Base-by-base conservation (phyloP, 2,329 filamentous ascomycete genomes). In the Monosporascus sp. region DNA sequence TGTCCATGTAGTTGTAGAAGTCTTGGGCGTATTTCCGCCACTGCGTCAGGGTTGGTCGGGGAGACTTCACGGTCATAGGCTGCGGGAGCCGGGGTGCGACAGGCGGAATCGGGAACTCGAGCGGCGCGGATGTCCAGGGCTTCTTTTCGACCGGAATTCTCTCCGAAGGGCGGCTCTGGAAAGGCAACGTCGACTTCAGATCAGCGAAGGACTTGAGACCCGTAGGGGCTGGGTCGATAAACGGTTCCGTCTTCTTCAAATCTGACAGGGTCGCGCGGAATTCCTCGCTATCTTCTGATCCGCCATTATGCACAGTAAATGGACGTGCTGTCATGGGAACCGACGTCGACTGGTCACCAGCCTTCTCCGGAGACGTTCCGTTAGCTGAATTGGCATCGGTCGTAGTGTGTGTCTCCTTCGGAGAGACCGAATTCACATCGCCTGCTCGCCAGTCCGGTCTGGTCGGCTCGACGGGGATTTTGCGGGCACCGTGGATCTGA, bases 401-500 rank as follows among this genome's bases (percentile, higher is more conserved):
- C 1, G 53, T 47, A 40, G 59, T 51, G 37, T 54, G 59, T 17
- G 60, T 20, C 5, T 60, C 26, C 37, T 63, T 60, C 37, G 60
- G 52, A 38, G 56, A 52, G 3, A 60, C 58, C 20, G 63, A 67
- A 52, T 71, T 66, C 3, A 72, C 67, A 52, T 81, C 70, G 3
- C 80, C 80, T 3, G 80, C 72, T 46, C 81, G 72, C 82, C 82
- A 85, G 54, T 85, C 81, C 5, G 78, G 78, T 41, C 81, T 74
- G 2, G 79, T 77, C 0, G 82, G 82, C 60, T 85, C 82, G 14
- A 84, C 78, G 1, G 75, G 74, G 38, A 85, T 82, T 38, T 78
- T 81, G 31, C 82, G 75, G 20, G 74, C 74, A 7, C 64, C 65
- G 51, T 68, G 68, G 5, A 62, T 52, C 20, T 68, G 64, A 16